phyloP scores from a whole-genome alignment of 2,329 filamentous ascomycete species.

The Pseudocercospora ulei region DNA sequence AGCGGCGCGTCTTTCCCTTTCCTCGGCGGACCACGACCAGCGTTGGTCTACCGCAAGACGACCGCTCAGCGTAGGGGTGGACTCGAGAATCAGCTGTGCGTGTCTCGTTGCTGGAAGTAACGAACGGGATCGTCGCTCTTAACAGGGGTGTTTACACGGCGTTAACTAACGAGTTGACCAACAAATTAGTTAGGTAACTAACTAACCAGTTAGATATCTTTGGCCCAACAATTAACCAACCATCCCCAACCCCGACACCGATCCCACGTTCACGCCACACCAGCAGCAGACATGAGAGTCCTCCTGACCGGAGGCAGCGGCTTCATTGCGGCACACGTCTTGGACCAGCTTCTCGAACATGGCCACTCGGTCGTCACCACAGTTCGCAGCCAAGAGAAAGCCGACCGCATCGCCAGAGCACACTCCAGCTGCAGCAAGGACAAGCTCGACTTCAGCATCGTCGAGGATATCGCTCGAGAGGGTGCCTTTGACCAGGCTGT shows the following conservation, averaged over 20 bases:
- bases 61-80: not conserved
- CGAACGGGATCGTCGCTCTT: too few species aligned
- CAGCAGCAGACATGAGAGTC: constrained; percentile 22
- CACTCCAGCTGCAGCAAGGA: constrained; percentile 46
- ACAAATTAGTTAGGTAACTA: too few species aligned
- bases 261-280: constrained; percentile 8
- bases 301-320: constrained; percentile 47
- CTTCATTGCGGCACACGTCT: constrained; percentile 57
- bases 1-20: too few species aligned
- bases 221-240: too few species aligned
- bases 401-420: constrained; percentile 49
- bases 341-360: constrained; percentile 48
- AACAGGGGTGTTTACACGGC: too few species aligned
- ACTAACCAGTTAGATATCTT: too few species aligned
- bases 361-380: constrained; percentile 55
- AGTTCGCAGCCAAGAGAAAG: constrained; percentile 53
- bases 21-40: not conserved
- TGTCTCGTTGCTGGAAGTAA: too few species aligned
- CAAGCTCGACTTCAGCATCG: constrained; percentile 55
- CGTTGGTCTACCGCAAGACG: not conserved
- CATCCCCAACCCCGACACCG: not conserved
- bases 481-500: constrained; percentile 57
- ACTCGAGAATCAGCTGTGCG: too few species aligned
- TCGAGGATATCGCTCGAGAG: constrained; percentile 60
- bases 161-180: too few species aligned